These are phyloP conservation scores for Schrenkiella parvula DNA, from an alignment of 345 rosid species.

Conservation along the genomic window DNA sequence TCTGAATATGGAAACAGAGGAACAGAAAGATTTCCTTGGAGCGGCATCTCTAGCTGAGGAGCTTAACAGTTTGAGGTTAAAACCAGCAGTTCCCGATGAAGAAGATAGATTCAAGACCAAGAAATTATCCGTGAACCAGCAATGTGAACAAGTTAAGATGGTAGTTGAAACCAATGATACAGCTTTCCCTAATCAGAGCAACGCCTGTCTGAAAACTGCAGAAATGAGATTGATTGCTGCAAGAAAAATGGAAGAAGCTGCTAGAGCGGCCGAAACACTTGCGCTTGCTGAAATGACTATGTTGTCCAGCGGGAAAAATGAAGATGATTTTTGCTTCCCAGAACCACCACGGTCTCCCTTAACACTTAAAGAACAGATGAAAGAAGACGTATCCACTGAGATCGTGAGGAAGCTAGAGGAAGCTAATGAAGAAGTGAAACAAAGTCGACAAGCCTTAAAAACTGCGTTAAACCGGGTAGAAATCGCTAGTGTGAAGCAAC, in stretches of 20 bases:
- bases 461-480: slow-evolving; percentile 61
- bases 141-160: slow-evolving; percentile 40
- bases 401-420: slow-evolving; percentile 66
- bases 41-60: slow-evolving; percentile 50
- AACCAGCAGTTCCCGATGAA: slow-evolving; percentile 17
- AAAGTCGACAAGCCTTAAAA: slow-evolving; percentile 63
- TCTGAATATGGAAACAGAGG: slow-evolving; percentile 60
- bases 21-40: slow-evolving; percentile 54
- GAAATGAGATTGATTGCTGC: slow-evolving; percentile 90
- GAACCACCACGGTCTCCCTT: slow-evolving; percentile 56
- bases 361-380: slow-evolving; percentile 28
- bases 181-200: slow-evolving; percentile 37
- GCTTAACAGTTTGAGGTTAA: slow-evolving; percentile 45
- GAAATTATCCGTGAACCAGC: not conserved
- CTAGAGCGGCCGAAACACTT: slow-evolving; percentile 86
- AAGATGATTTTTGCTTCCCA: slow-evolving; percentile 41
- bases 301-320: slow-evolving; percentile 22
- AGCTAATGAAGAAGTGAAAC: slow-evolving; percentile 74
- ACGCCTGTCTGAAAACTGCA: slow-evolving; percentile 45
- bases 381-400: slow-evolving; percentile 15
- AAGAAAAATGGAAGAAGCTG: slow-evolving; percentile 99
- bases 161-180: slow-evolving; percentile 36
- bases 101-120: not conserved
- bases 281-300: slow-evolving; percentile 68
- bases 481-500: slow-evolving; percentile 62